Conservation (phyloP, 2,329 filamentous ascomycete species). For the Aureobasidium namibiae region DNA sequence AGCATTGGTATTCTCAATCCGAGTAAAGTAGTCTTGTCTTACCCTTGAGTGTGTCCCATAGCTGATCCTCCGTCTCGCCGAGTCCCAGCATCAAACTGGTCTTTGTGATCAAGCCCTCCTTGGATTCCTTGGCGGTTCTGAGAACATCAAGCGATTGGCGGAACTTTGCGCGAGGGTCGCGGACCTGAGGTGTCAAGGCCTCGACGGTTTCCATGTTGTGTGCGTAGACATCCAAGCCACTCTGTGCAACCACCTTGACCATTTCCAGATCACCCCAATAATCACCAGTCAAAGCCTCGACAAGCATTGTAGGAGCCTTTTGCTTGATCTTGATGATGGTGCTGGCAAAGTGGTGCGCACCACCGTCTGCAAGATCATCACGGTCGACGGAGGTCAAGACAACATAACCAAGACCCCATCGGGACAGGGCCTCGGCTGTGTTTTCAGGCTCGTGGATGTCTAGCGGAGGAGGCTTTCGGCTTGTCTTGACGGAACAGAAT, state of each 20-base stretch:
- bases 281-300: conserved; percentile 82
- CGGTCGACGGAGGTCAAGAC: conserved; percentile 90
- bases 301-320: conserved; percentile 60
- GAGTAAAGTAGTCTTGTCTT: conserved; percentile 19
- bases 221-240: conserved; percentile 89
- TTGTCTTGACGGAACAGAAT: conserved; percentile 96
- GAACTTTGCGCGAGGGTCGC: conserved; percentile 85
- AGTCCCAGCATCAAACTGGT: conserved; percentile 95
- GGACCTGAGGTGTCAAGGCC: conserved; percentile 77
- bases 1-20: not conserved
- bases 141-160: conserved; percentile 75
- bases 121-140: conserved; percentile 69
- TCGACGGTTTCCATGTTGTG: conserved; percentile 97
- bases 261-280: conserved; percentile 79
- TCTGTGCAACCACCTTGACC: conserved; percentile 75
- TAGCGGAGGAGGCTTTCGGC: conserved; percentile 63
- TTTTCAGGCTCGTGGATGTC: conserved; percentile 96
- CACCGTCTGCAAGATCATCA: conserved; percentile 84
- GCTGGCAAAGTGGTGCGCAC: conserved; percentile 82
- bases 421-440: conserved; percentile 81
- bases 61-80: conserved; percentile 81
- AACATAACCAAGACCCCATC: conserved; percentile 94
- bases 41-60: conserved; percentile 70
- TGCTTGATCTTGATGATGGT: conserved; percentile 89
- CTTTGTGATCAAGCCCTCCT: conserved; percentile 84